These are phyloP conservation scores for Rhamnella rubrinervis DNA, from an alignment of 331 rosid genomes.

Conservation along the genomic window DNA sequence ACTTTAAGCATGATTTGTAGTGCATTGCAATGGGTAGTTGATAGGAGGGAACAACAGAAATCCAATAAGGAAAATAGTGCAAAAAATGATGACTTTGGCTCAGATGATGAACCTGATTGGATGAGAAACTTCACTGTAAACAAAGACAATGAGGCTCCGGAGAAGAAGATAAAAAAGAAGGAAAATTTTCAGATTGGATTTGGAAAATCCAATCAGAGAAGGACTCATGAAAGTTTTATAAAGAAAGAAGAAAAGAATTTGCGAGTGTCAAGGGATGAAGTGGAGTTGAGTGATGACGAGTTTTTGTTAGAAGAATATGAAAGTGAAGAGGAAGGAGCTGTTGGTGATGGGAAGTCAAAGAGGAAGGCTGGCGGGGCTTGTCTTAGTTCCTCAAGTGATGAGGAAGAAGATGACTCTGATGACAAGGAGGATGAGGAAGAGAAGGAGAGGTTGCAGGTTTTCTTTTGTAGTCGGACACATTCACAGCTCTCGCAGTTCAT, in stretches of 20 bases:
- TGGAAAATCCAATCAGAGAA: slow-evolving; percentile 34
- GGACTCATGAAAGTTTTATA: slow-evolving; percentile 10
- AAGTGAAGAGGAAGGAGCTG: slow-evolving; percentile 64
- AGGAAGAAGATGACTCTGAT: slow-evolving; percentile 42
- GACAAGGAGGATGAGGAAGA: slow-evolving; percentile 47
- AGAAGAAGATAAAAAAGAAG: slow-evolving; percentile 34
- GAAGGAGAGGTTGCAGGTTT: slow-evolving; percentile 61
- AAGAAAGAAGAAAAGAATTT: slow-evolving; percentile 29
- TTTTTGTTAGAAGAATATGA: slow-evolving; percentile 78
- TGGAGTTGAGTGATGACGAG: slow-evolving; percentile 58
- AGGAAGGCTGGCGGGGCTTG: slow-evolving; percentile 51
- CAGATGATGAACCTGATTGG: slow-evolving; percentile 95
- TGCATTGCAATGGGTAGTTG: slow-evolving; percentile 86
- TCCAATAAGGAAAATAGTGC: slow-evolving; percentile 23
- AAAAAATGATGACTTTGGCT: slow-evolving; percentile 29
- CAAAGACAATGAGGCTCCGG: slow-evolving; percentile 32
- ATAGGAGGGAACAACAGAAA: slow-evolving; percentile 45
- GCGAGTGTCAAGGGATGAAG: slow-evolving; percentile 28
- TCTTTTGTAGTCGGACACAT: slow-evolving; percentile 91
- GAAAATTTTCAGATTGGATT: slow-evolving; percentile 31
- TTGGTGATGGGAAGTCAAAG: slow-evolving; percentile 40
- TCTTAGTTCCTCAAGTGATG: slow-evolving; percentile 66
- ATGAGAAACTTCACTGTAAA: slow-evolving; percentile 59
- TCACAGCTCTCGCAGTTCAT: slow-evolving; percentile 93
- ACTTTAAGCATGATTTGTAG: slow-evolving; percentile 89